Evolutionary conservation across 2,329 filamentous ascomycete genomes (phyloP), one percentile per base, ranked within the genome.

Genomic region (Nigrospora sphaerica): DNA sequence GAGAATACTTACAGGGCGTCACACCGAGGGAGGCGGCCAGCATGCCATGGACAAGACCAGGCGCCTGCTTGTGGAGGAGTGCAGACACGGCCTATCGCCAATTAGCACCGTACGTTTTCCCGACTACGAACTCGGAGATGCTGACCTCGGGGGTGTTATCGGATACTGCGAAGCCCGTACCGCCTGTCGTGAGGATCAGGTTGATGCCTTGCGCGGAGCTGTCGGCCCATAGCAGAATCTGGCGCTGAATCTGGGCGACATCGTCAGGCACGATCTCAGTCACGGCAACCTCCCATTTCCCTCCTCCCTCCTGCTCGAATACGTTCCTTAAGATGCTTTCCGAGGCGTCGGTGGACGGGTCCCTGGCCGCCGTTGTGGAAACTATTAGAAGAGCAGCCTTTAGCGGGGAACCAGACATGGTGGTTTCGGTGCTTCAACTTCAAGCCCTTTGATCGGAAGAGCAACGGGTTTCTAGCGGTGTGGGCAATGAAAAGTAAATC

Each of bases 31-130:
- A 97, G 17, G 88, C 75, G 6, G 90, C 76, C 37, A 98, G 74
- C 92, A 98, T 98, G 53, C 83, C 90, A 67, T 98, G 91, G n/a
- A 96, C 86, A 42, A 98, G 73, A 1, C 93, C 93, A 0, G 90
- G 83, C 0, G 93, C 93, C 64, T 92, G 81, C 61, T 86, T 90
- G 59, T 95, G 83, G 38, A 97, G 74, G 36, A 97, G 67, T 6
- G 84, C 80, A 13, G 75, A 70, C n/a, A 96, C 78, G 43, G 90
- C 91, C 85, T 92, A 52, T 23, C 7, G 45, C 47, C 0, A 39
- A 49, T 57, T 44, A 59, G 41, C 17, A 37, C 18, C 2, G 6
- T 7, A 13, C 5, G 6, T 13, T 18, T 11, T 37, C 35, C 35
- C 12, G 14, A 37, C 18, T 37, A 6, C 35, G 38, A 6, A 39